Evolutionary conservation across 2,329 filamentous ascomycete genomes (phyloP).

Genomic region (Calonectria naviculata): DNA sequence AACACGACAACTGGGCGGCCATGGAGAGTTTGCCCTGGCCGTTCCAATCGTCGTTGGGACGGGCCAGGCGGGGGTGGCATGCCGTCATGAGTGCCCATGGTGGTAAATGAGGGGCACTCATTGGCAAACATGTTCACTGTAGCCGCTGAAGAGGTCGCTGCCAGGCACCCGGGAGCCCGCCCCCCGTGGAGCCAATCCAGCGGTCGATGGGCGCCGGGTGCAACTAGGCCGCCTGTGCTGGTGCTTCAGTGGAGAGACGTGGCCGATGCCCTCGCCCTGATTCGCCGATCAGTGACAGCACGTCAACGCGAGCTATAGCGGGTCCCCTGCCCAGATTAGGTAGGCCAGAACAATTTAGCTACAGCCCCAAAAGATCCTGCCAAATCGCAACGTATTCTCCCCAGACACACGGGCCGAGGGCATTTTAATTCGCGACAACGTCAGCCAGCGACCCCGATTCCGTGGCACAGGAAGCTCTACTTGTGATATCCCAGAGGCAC

Average conservation of each 20-base stretch:
- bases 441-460: neutral
- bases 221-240: neutral
- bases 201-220: neutral
- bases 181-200: neutral
- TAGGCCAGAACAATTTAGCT: conserved; percentile 15
- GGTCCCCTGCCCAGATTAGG: conserved; percentile 15
- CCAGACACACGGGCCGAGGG: conserved; percentile 14
- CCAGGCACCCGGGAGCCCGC: neutral
- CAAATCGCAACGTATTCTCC: conserved; percentile 12
- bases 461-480: neutral
- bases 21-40: neutral
- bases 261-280: conserved; percentile 5
- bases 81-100: conserved; percentile 7
- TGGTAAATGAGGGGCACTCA: conserved; percentile 12
- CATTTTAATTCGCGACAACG: conserved; percentile 15
- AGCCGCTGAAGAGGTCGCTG: conserved; percentile 1
- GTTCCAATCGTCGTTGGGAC: neutral
- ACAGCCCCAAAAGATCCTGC: neutral
- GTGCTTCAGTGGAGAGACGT: conserved; percentile 8
- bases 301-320: conserved; percentile 19
- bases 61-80: neutral
- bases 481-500: neutral
- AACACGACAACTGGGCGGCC: neutral
- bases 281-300: conserved; percentile 10
- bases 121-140: neutral